Base-by-base conservation (phyloP, 2,329 filamentous ascomycete genomes). In the Monilinia fructigena region DNA sequence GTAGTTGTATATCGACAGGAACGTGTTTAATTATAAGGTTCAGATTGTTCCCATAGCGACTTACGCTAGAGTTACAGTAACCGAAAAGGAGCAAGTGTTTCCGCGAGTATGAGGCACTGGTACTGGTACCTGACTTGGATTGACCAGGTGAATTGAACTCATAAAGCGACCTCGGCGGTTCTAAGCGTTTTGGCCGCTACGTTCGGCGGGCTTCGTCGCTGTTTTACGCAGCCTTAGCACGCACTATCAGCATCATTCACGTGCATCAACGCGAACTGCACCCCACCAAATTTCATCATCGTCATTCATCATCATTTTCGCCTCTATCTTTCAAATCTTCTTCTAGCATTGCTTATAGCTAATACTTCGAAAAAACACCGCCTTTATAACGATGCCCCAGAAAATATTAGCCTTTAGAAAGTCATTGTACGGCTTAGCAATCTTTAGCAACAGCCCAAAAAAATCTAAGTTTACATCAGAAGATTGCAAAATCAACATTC, bases 11-110 rank as follows among this genome's bases (percentile, higher is more conserved):
- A 31, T 63, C 12, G 48, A 54, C 20, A 52, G 56, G 45, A 60
- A 48, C 14, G 31, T 48, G 47, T 60, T 20, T 38, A 38, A 35
- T 35, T 35, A 35, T 35, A 35, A 60, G 58, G 58, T 60, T 60
- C 45, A 50, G 28, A 47, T 60, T 50, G 45, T 31, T 60, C 26
- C 28, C 4, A 48, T 35, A 35, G 26, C 20, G 18, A 60, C 35
- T 48, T 48, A 60, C 31, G 26, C 28, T 47, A 47, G 28, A 60
- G 56, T 23, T 23, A 23, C 28, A 60, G 58, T 60, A 60, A 50
- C 45, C 58, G 58, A 60, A 60, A 60, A 60, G 58, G 10, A 38
- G 58, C 23, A 60, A 14, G 42, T 60, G 26, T 35, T 23, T 23
- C 31, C 42, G 28, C n/a, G 28, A 8, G 31, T 35, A 35, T 35